Base-by-base conservation (phyloP, 345 rosid species). In the Salix udensis region DNA sequence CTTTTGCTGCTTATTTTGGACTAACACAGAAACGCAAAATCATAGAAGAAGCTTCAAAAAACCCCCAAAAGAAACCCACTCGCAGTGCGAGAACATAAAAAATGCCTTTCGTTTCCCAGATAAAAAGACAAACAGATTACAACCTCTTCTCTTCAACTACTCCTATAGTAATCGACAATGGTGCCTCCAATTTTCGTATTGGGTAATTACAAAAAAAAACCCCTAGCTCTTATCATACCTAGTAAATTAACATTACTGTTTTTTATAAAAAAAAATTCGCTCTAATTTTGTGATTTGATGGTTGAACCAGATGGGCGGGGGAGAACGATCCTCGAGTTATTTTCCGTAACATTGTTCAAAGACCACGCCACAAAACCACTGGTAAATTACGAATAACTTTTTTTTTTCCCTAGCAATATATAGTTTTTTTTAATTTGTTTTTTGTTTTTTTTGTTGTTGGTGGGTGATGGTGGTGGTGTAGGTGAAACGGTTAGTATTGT, bases 151-250 rank as follows among this genome's bases (percentile, higher is more conserved):
- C 96, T n/a, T 52, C 93, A 15, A 69, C 96, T 21, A 86, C 88
- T 68, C 98, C 98, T 77, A 96, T 96, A 65, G 98, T 96, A 72
- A 91, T 96, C 85, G 97, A 93, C 90, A 96, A 96, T 88, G 98
- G 98, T 73, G 94, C 99, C 30, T 93, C 94, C 73, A 89, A 86
- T 86, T 93, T 93, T 82, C 97, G 99, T 70, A 93, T 93, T 77
- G 99, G 99, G 99, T 96, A 89, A 40, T 40, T 40, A 10, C 44
- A 2, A 40, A 40, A 39, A 37, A 6, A 2, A 69, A 65, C 16
- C 68, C 37, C 24, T 65, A 88, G 79, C 85, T 89, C 91, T 83
- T 80, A 68, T 21, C 75, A 58, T 18, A 16, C 24, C 12, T n/a
- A 14, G 18, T 50, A 44, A 42, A 44, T 26, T 62, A 5, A 2